phyloP scores from a whole-genome alignment of 2,329 filamentous ascomycete genomes.

The Fusarium sp. region DNA sequence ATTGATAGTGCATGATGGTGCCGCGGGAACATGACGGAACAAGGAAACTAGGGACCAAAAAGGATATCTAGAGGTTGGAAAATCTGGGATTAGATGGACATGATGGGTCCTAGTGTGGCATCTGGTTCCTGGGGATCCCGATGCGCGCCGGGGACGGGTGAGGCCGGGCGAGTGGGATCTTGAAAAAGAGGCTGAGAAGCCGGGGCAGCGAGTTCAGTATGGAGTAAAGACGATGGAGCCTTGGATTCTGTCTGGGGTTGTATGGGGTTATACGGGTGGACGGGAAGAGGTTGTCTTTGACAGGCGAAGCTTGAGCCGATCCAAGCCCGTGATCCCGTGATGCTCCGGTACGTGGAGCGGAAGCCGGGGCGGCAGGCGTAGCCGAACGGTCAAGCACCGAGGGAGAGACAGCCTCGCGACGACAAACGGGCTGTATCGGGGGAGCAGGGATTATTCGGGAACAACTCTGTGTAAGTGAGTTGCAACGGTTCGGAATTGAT shows the following conservation, averaged over 20 bases:
- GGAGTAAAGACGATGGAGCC: constrained; percentile 39
- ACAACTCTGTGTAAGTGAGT: constrained; percentile 28
- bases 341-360: constrained; percentile 46
- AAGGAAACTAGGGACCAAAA: constrained; percentile 32
- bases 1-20: constrained; percentile 43
- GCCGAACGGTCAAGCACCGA: constrained; percentile 43
- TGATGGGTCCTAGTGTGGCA: constrained; percentile 29
- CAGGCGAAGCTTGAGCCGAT: constrained; percentile 42
- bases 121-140: constrained; percentile 47
- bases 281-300: constrained; percentile 23
- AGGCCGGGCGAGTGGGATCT: constrained; percentile 43
- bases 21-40: constrained; percentile 39
- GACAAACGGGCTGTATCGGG: constrained; percentile 44
- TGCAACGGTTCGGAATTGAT: constrained; percentile 10
- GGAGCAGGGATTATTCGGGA: constrained; percentile 39
- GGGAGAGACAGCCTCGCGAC: constrained; percentile 20
- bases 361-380: constrained; percentile 40
- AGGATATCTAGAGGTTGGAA: constrained; percentile 10
- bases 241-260: constrained; percentile 26
- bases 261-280: constrained; percentile 34
- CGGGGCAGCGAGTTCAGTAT: constrained; percentile 36
- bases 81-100: constrained; percentile 15
- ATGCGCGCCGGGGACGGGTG: constrained; percentile 43
- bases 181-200: constrained; percentile 45
- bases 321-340: constrained; percentile 47